Conservation (phyloP, 108 stramenopile genomes). For the Heterococcus sp. region DNA sequence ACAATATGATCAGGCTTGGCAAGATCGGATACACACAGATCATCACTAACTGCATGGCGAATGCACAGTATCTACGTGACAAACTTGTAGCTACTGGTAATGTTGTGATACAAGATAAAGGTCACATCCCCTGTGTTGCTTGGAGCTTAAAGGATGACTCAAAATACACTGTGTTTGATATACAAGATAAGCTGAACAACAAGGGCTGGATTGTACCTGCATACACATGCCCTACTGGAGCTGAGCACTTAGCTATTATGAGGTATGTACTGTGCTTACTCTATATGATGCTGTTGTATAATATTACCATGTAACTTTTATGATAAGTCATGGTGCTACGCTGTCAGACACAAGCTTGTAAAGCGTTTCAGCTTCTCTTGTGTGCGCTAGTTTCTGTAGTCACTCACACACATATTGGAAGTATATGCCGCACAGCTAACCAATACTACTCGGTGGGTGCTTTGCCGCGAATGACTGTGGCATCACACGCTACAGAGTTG, state of each 20-base stretch:
- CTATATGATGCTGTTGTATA: no score
- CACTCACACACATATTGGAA: no score
- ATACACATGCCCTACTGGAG: not conserved
- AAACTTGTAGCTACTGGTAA: not conserved
- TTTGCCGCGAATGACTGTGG: no score
- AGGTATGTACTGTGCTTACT: not conserved
- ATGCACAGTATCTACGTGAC: not conserved
- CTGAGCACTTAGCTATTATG: not conserved
- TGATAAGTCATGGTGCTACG: no score
- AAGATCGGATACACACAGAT: slow-evolving; percentile 14
- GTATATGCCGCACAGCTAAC: no score
- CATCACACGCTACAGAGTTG: no score
- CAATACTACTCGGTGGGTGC: no score
- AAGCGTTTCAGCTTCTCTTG: no score
- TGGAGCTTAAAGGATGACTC: not conserved
- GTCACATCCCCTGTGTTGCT: not conserved
- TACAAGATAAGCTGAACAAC: not conserved
- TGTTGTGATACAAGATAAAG: not conserved
- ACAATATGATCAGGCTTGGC: slow-evolving; percentile 28
- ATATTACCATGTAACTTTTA: no score
- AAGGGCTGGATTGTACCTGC: not conserved
- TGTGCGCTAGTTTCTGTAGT: no score
- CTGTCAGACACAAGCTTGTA: no score
- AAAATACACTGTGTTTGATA: not conserved
- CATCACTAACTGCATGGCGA: not conserved